Percentiles rank a stretch among this genome's conserved stretches.
Evolutionary conservation across 495 filamentous ascomycete genomes (phyloP).

Genomic region (Corynascus novoguineensis): DNA sequence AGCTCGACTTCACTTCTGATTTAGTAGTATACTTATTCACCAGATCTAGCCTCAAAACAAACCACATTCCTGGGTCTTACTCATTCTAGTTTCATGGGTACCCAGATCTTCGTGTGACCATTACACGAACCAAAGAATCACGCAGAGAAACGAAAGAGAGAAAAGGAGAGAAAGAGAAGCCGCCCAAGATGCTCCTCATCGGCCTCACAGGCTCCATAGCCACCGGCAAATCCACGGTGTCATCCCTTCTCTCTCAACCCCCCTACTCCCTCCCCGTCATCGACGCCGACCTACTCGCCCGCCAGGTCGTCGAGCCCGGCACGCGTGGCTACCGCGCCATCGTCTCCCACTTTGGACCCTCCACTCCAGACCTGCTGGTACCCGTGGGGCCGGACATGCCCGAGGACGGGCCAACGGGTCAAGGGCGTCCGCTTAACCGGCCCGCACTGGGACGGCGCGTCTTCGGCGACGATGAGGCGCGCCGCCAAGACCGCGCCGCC

Average conservation of each 20-base stretch:
- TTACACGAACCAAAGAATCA: too few relatives aligned
- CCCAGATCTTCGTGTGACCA: too few relatives aligned
- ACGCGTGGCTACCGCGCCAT: conserved; percentile 76
- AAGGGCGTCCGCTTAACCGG: conserved; percentile 71
- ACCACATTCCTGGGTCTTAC: background rate
- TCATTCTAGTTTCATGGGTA: background rate
- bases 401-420: conserved; percentile 38
- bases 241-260: conserved; percentile 65
- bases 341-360: conserved; percentile 67
- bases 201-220: conserved; percentile 96
- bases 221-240: conserved; percentile 96
- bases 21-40: too few relatives aligned
- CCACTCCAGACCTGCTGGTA: conserved; percentile 77
- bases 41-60: background rate
- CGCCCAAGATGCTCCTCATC: conserved; percentile 74
- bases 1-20: background rate
- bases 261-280: conserved; percentile 88
- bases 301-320: conserved; percentile 85
- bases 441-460: conserved; percentile 78
- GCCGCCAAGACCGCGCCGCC: conserved; percentile 59
- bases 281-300: conserved; percentile 89
- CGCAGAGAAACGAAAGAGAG: too few relatives aligned
- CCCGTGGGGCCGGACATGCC: conserved; percentile 40
- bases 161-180: background rate
- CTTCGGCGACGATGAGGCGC: conserved; percentile 66